phyloP scores from a whole-genome alignment of 1,139 yeast genomes.

The Meyerozyma guilliermondii region DNA sequence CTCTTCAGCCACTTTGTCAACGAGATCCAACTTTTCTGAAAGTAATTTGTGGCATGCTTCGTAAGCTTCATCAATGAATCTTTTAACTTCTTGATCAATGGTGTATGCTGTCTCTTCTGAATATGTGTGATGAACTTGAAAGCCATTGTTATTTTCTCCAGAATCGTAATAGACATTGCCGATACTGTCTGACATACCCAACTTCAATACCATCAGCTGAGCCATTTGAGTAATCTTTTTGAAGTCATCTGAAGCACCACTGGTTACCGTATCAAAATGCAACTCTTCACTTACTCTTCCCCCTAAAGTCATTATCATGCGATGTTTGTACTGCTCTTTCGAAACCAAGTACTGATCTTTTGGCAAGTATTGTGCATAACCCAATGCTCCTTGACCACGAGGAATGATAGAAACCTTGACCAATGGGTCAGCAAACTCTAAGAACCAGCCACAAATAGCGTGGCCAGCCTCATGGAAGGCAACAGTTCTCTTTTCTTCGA shows the following conservation, averaged over 20 bases:
- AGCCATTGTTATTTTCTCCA: conserved; percentile 40
- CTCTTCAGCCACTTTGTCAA: conserved; percentile 66
- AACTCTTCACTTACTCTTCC: conserved; percentile 78
- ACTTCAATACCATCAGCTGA: conserved; percentile 66
- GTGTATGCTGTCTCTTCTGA: conserved; percentile 64
- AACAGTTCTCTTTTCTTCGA: conserved; percentile 68
- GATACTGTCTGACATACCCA: conserved; percentile 70
- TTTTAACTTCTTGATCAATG: conserved; percentile 63
- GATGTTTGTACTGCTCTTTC: conserved; percentile 60
- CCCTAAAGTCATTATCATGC: conserved; percentile 79
- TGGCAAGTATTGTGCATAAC: conserved; percentile 79
- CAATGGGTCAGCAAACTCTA: conserved; percentile 70
- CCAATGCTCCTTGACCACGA: conserved; percentile 79
- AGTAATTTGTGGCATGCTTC: conserved; percentile 51
- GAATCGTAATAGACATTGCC: conserved; percentile 55
- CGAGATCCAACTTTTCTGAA: conserved; percentile 54
- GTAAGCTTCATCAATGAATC: conserved; percentile 51
- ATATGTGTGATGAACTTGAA: conserved; percentile 62
- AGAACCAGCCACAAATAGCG: conserved; percentile 75
- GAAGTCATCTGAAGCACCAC: conserved; percentile 80
- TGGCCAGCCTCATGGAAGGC: conserved; percentile 86
- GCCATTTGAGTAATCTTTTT: conserved; percentile 77
- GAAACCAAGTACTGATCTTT: conserved; percentile 68
- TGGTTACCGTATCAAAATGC: conserved; percentile 71
- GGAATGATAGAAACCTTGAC: conserved; percentile 79